A percentile compares a stretch with the other conserved stretches of the same genome.
phyloP scores from a whole-genome alignment of 768 basidiomycete species.

The Infundibulicybe gibba region DNA sequence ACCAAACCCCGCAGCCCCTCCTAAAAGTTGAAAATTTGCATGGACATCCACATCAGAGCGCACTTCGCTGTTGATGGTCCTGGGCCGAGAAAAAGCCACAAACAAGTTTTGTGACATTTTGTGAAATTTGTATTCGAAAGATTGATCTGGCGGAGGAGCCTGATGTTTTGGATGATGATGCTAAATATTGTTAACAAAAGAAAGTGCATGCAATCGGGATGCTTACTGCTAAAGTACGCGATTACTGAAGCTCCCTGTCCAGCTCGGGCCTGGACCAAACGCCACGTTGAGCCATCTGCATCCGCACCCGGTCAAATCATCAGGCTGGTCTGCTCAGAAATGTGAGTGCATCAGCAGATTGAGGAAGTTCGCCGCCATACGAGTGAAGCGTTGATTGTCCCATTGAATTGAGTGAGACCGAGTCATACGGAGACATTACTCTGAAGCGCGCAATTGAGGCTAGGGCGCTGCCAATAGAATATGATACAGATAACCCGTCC shows the following conservation, averaged over 20 bases:
- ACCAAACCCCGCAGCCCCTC: slow-evolving; percentile 45
- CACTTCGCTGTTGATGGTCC: slow-evolving; percentile 17
- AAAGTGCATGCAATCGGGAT: slow-evolving; percentile 1
- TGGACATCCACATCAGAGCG: slow-evolving; percentile 42
- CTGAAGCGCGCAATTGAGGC: too few relatives aligned
- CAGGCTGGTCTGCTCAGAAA: too few relatives aligned
- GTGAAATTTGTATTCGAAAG: slow-evolving; percentile 41
- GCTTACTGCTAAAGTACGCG: slow-evolving; percentile 4
- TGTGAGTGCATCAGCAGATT: too few relatives aligned
- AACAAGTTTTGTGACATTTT: too few relatives aligned
- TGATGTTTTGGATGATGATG: slow-evolving; percentile 22
- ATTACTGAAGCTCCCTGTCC: background rate
- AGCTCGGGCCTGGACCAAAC: slow-evolving; percentile 6
- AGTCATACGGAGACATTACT: too few relatives aligned
- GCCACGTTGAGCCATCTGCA: slow-evolving; percentile 4
- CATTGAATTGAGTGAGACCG: too few relatives aligned
- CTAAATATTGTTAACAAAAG: slow-evolving; percentile 35
- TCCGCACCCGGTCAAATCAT: too few relatives aligned
- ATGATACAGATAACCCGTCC: too few relatives aligned
- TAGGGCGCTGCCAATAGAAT: too few relatives aligned
- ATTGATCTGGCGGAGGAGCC: slow-evolving; percentile 5
- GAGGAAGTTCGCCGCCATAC: too few relatives aligned
- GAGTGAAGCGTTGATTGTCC: too few relatives aligned
- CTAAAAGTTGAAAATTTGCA: slow-evolving; percentile 35
- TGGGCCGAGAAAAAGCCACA: slow-evolving; percentile 32